Base-by-base conservation (phyloP, 176 grass and related monocot species). In the Oropetium thomaeum region DNA sequence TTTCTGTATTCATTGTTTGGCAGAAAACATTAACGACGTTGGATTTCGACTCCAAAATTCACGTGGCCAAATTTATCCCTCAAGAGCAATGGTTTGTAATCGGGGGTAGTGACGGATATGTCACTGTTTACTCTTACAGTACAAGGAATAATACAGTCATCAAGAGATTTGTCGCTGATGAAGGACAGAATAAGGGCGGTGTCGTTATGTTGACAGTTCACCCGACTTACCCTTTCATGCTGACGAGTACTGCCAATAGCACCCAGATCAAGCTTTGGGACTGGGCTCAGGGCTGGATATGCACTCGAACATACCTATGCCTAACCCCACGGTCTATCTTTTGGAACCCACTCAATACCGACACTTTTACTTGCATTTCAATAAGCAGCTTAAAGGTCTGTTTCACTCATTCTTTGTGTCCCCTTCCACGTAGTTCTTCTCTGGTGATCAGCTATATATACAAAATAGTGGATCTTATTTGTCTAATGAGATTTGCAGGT, bases 241-340 rank as follows among this genome's bases (percentile, higher is more conserved):
- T 91, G 13, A 87, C 89, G 40, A 76, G 76, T 9, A 81, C 88
- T 76, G 61, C 0, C 14, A 1, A 78, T 19, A 84, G 84, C 55
- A 77, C 70, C 61, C 29, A 83, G 74, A 83, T 90, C 66, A 90
- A 90, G 33, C 74, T 90, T 65, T 90, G 88, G 88, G 83, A 90
- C 73, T 90, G 88, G 88, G 74, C 82, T 25, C 82, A 82, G 32
- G 74, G 61, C 62, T 90, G 83, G 83, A 71, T 70, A 9, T 90
- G 88, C 45, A 81, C 76, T 62, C 81, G 77, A 72, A 81, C 62
- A 67, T 87, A 37, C 35, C 35, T 4, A 37, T 6, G 6, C 35
- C 6, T 4, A 3, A 4, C 3, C 35, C 35, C 35, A 37, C 3
- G 6, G 4, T 37, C 35, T 37, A 6, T 37, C 35, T 4, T 37